Base-by-base conservation (phyloP, 169 alveolate species). In the Babesia bigemina region DNA sequence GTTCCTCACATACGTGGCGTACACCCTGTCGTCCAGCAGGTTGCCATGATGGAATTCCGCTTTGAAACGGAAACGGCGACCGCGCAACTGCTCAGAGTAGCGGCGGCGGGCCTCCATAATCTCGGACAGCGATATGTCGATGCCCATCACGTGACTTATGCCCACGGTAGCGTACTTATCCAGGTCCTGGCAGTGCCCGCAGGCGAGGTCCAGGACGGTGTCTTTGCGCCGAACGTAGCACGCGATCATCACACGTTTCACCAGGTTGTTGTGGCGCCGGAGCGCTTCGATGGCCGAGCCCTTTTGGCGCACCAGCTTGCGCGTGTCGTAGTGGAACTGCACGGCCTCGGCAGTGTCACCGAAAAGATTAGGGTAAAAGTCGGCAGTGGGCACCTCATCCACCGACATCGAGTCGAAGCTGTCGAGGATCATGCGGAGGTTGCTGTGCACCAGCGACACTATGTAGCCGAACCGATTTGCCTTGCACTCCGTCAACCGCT, bases 131-230 rank as follows among this genome's bases (percentile, higher is more conserved):
- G 95, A 91, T 21, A 94, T 92, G 63, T 94, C 97, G 48, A 94
- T 90, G 11, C 97, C 97, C 61, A 93, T 85, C 59, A 87, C 75
- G 56, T 91, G 89, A 63, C 82, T 93, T 22, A 93, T 90, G 63
- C 70, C 91, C 72, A 87, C 92, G 45, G 91, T 81, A 52, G 87
- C 88, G 76, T 92, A 94, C 88, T 94, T 94, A 33, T 88, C 92
- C 86, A 94, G 72, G 66, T 94, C 97, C 69, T 94, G 96, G 12
- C 96, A 95, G 77, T 91, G 95, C 4, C 97, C 97, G 71, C 97
- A 94, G 22, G 96, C 95, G 24, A 94, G 85, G 50, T 94, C 97
- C 70, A 94, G 76, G 17, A 94, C 91, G 36, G 91, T 76, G 36
- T 92, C 52, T 50, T 88, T 83, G 50, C 58, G 81, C 13, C 87